Percentiles rank a stretch among this genome's conserved stretches.
These are phyloP conservation scores for Yamadazyma takamatsuzukensis DNA, from an alignment of 805 yeast genomes.

Conservation along the genomic window DNA sequence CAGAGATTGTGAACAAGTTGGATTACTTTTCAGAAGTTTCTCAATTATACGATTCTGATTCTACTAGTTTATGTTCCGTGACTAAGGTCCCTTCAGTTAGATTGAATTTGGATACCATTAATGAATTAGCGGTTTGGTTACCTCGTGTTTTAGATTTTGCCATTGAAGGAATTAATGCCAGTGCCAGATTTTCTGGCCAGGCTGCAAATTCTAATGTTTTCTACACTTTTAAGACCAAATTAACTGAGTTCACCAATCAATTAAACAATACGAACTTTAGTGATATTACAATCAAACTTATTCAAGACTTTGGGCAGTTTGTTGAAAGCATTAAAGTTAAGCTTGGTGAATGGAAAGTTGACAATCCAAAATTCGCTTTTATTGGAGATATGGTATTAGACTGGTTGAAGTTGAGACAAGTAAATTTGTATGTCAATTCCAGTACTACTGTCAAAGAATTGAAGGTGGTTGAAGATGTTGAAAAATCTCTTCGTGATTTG, in stretches of 20 bases:
- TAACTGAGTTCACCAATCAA: slow-evolving; percentile 10
- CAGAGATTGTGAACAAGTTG: slow-evolving; percentile 10
- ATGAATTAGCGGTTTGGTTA: slow-evolving; percentile 21
- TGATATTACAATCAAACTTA: slow-evolving; percentile 14
- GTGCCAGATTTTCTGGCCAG: slow-evolving; percentile 9
- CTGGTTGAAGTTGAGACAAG: slow-evolving; percentile 38
- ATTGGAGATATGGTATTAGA: slow-evolving; percentile 44
- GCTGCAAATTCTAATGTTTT: slow-evolving; percentile 11
- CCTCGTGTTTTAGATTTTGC: slow-evolving; percentile 38
- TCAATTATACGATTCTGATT: slow-evolving; percentile 10
- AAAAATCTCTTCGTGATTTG: slow-evolving; percentile 45
- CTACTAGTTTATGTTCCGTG: slow-evolving; percentile 10
- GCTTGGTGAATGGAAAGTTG: slow-evolving; percentile 32
- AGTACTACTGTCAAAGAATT: slow-evolving; percentile 19
- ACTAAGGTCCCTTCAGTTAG: slow-evolving; percentile 16
- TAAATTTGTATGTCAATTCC: slow-evolving; percentile 17
- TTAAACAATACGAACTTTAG: slow-evolving; percentile 12
- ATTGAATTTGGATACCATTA: slow-evolving; percentile 15
- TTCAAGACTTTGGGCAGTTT: slow-evolving; percentile 18
- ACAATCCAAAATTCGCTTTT: slow-evolving; percentile 35
- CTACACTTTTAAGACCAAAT: slow-evolving; percentile 13
- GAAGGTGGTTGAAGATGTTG: slow-evolving; percentile 36
- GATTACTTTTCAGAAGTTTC: slow-evolving; percentile 7
- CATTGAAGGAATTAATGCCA: slow-evolving; percentile 12
- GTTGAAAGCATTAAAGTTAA: slow-evolving; percentile 18